Conservation (phyloP, 1,284 basidiomycete species). For the Lignosus rhinocerotis region DNA sequence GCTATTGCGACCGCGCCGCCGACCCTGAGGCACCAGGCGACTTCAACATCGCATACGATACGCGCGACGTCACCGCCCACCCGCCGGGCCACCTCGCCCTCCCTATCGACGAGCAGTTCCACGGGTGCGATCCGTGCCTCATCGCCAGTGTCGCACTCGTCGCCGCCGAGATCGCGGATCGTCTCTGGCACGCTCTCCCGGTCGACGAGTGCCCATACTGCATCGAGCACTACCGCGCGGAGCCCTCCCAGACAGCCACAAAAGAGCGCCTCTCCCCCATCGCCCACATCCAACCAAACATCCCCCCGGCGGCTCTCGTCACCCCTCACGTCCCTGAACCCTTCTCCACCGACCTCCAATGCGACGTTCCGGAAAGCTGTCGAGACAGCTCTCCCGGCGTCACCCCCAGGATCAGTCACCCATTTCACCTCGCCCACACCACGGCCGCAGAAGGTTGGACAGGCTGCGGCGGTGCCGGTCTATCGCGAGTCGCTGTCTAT, state of each 20-base stretch:
- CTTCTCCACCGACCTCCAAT: constrained; percentile 38
- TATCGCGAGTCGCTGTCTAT: constrained; percentile 41
- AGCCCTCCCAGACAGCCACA: constrained; percentile 27
- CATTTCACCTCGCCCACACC: constrained; percentile 40
- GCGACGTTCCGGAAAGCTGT: constrained; percentile 46
- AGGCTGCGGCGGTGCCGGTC: constrained; percentile 22
- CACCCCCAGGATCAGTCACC: constrained; percentile 35
- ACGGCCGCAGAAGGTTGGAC: constrained; percentile 27
- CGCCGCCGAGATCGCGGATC: constrained; percentile 48
- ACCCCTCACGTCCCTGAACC: constrained; percentile 41
- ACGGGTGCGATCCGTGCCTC: constrained; percentile 32
- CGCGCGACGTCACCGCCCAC: constrained; percentile 45
- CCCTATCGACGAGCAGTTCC: constrained; percentile 35
- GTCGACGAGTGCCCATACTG: constrained; percentile 37
- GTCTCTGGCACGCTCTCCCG: constrained; percentile 40
- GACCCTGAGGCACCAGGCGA: constrained; percentile 74
- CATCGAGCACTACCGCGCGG: constrained; percentile 37
- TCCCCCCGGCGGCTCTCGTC: constrained; percentile 54
- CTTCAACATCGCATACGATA: constrained; percentile 55
- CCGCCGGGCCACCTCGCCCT: constrained; percentile 47
- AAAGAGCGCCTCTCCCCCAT: constrained; percentile 48
- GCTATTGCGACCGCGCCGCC: constrained; percentile 81
- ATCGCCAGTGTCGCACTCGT: constrained; percentile 43
- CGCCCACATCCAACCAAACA: constrained; percentile 43
- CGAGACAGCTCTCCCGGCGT: constrained; percentile 48